These are phyloP conservation scores for Fraxinus dipetala DNA, from an alignment of 305 asterid genomes.

Conservation along the genomic window DNA sequence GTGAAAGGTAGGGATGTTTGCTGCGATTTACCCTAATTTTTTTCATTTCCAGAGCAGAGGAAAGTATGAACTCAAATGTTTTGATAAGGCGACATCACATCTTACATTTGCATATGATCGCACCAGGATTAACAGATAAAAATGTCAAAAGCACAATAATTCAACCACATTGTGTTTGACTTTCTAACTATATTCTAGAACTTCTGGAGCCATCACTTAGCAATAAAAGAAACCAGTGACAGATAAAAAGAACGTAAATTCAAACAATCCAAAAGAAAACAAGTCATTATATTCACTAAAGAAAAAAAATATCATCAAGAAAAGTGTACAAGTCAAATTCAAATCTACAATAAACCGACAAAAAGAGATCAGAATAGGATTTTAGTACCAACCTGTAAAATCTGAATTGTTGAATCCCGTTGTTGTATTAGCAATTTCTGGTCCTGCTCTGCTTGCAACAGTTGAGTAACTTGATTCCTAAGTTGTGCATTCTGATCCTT, in stretches of 20 bases:
- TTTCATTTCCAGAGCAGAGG: neutral
- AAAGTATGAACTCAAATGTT: neutral
- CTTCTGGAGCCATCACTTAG: conserved; percentile 2
- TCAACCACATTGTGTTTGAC: neutral
- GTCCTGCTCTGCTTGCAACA: conserved; percentile 75
- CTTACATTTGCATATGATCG: neutral
- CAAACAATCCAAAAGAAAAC: neutral
- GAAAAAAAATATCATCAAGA: conserved; percentile 1
- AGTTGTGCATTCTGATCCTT: conserved; percentile 82
- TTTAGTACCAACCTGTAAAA: conserved; percentile 65
- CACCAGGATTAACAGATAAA: neutral
- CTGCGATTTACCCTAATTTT: neutral
- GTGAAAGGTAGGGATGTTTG: neutral
- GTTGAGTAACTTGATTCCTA: conserved; percentile 73
- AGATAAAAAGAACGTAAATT: neutral
- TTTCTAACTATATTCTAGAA: neutral
- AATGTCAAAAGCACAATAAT: neutral
- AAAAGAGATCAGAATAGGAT: conserved; percentile 16
- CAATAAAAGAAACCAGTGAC: conserved; percentile 5
- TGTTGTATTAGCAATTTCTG: conserved; percentile 73
- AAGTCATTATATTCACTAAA: neutral
- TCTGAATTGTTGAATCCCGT: conserved; percentile 72
- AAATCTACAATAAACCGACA: neutral
- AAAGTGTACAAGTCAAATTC: neutral
- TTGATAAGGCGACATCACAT: conserved; percentile 4